Conservation (phyloP, 2,329 filamentous ascomycete genomes). For the Cladosporium sp. region DNA sequence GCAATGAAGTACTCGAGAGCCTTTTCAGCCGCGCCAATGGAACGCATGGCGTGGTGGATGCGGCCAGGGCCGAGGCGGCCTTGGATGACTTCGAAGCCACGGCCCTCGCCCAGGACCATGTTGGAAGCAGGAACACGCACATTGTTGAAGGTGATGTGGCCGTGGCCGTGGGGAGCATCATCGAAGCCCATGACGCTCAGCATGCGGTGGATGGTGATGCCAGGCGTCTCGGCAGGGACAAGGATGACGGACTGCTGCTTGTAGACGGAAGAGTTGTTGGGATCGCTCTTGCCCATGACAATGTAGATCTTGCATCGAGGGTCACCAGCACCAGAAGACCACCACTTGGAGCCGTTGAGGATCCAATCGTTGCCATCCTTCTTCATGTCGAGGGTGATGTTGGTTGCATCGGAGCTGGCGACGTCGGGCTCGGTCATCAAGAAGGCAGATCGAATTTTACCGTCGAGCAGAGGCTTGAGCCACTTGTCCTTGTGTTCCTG, state of each 20-base stretch:
- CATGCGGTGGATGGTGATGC: conserved; percentile 92
- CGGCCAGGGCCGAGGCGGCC: conserved; percentile 91
- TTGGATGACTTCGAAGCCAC: conserved; percentile 97
- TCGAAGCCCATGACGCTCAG: conserved; percentile 92
- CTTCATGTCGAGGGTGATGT: conserved; percentile 63
- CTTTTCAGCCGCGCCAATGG: conserved; percentile 83
- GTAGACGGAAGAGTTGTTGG: conserved; percentile 71
- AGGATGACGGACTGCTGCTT: conserved; percentile 90
- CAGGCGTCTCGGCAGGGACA: conserved; percentile 74
- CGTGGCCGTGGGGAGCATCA: conserved; percentile 97
- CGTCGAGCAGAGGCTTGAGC: conserved; percentile 47
- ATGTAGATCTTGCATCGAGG: conserved; percentile 89
- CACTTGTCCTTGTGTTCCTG: conserved; percentile 48
- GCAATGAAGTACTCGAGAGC: conserved; percentile 94
- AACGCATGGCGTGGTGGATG: conserved; percentile 97
- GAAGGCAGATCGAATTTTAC: conserved; percentile 48
- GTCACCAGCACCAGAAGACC: conserved; percentile 94
- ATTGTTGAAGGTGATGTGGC: conserved; percentile 83
- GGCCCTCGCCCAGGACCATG: conserved; percentile 87
- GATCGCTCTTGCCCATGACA: conserved; percentile 90
- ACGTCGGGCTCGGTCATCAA: conserved; percentile 58
- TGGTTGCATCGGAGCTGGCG: conserved; percentile 48
- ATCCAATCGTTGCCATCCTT: conserved; percentile 85
- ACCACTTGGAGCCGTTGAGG: conserved; percentile 97
- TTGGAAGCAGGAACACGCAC: conserved; percentile 80